Conservation (phyloP, 2,329 filamentous ascomycete genomes). For the Aurifilum marmelostoma region DNA sequence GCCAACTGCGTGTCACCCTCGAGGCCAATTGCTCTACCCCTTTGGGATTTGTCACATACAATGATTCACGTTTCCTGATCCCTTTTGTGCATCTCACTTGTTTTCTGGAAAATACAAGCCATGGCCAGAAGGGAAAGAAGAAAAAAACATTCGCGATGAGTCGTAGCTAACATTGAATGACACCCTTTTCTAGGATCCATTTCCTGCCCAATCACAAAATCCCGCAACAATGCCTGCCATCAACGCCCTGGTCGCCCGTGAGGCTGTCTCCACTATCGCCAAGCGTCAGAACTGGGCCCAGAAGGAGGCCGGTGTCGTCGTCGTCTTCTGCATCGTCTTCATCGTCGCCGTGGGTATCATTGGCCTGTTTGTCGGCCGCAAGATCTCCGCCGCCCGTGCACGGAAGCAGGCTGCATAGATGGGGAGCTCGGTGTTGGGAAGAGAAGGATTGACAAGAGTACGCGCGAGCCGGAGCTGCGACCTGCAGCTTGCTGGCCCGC, state of each 20-base stretch:
- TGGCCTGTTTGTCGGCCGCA: conserved; percentile 49
- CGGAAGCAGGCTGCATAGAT: conserved; percentile 20
- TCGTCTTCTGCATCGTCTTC: conserved; percentile 65
- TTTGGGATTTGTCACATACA: not conserved
- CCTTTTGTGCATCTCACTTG: not conserved
- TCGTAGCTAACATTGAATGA: conserved; percentile 15
- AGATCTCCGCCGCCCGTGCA: conserved; percentile 36
- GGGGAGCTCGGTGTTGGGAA: not conserved
- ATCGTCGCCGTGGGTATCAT: conserved; percentile 55
- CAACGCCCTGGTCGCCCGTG: conserved; percentile 39
- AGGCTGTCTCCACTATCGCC: conserved; percentile 45
- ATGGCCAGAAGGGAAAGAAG: not conserved
- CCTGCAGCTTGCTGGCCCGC: not conserved
- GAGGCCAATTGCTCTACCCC: conserved; percentile 2
- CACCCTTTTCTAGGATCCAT: not conserved
- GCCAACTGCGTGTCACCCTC: not conserved
- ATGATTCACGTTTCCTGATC: not conserved
- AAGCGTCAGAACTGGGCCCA: conserved; percentile 64
- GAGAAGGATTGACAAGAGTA: not conserved
- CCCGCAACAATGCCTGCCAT: conserved; percentile 41
- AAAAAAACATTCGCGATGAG: not conserved
- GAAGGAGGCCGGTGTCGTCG: conserved; percentile 60
- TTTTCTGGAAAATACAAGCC: not conserved
- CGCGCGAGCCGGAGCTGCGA: not conserved
- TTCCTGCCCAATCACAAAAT: conserved; percentile 19